These are phyloP conservation scores for Narthecium ossifragum DNA, from an alignment of 106 monocot genomes.

Conservation along the genomic window DNA sequence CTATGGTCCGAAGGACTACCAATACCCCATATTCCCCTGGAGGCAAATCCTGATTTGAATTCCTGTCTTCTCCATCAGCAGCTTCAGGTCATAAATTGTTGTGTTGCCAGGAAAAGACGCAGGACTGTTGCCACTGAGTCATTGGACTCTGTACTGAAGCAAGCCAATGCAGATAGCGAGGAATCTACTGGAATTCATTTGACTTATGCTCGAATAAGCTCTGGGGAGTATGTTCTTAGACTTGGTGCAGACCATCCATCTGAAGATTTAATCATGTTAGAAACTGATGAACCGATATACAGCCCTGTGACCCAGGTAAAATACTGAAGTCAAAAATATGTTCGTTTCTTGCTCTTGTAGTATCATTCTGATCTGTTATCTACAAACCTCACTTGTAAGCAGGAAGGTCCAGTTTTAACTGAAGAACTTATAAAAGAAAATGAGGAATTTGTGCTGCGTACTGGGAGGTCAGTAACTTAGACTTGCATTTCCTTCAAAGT, in stretches of 20 bases:
- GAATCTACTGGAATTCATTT: slow-evolving; percentile 12
- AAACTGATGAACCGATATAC: slow-evolving; percentile 84
- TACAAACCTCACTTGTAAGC: slow-evolving; percentile 8
- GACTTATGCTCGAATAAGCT: slow-evolving; percentile 40
- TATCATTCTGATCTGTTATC: background rate
- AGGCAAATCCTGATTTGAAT: slow-evolving; percentile 73
- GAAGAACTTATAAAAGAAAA: slow-evolving; percentile 88
- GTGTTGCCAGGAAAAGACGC: slow-evolving; percentile 68
- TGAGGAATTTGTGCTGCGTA: slow-evolving; percentile 82
- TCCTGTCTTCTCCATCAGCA: slow-evolving; percentile 80
- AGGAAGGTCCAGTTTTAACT: slow-evolving; percentile 89
- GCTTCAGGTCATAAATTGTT: slow-evolving; percentile 85
- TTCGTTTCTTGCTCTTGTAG: background rate
- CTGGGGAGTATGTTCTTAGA: slow-evolving; percentile 66
- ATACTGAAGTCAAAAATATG: background rate
- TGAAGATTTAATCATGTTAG: slow-evolving; percentile 70
- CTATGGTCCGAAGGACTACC: slow-evolving; percentile 68
- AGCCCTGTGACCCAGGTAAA: slow-evolving; percentile 72
- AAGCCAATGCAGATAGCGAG: slow-evolving; percentile 11
- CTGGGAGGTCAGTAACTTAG: slow-evolving; percentile 57
- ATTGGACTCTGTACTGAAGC: slow-evolving; percentile 41
- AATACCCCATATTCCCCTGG: slow-evolving; percentile 73
- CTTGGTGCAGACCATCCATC: slow-evolving; percentile 73
- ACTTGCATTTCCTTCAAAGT: background rate
- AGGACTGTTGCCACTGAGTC: slow-evolving; percentile 34